These are phyloP conservation scores for Diplodia seriata DNA, from an alignment of 2,329 filamentous ascomycete genomes.

Conservation along the genomic window DNA sequence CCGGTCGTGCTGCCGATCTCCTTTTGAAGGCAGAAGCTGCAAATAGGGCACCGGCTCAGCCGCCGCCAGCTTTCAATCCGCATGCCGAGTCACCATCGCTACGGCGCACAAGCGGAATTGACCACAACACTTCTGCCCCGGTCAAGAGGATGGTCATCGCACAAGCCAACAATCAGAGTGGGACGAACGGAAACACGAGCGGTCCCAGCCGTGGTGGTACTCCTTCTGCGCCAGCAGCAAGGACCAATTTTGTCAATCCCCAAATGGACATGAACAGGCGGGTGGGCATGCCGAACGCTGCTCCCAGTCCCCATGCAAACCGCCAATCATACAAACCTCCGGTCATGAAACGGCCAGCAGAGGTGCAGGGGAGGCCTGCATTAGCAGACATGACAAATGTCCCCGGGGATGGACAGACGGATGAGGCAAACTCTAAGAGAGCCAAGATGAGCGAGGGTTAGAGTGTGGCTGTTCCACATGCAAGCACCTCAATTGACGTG, in stretches of 20 bases:
- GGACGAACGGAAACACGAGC: conserved; percentile 12
- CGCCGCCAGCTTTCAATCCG: conserved; percentile 54
- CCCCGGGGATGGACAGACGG: conserved; percentile 35
- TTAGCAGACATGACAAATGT: conserved; percentile 57
- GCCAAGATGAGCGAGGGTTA: conserved; percentile 35
- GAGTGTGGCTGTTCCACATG: not conserved
- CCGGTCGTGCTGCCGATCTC: conserved; percentile 53
- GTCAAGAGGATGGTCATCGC: conserved; percentile 49
- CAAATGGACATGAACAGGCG: conserved; percentile 54
- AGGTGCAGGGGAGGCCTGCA: conserved; percentile 39
- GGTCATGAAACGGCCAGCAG: conserved; percentile 38
- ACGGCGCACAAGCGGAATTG: conserved; percentile 84
- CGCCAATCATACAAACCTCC: conserved; percentile 56
- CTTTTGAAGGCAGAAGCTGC: conserved; percentile 45
- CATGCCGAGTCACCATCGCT: conserved; percentile 72
- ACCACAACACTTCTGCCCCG: conserved; percentile 79
- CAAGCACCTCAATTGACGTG: not conserved
- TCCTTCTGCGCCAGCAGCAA: not conserved
- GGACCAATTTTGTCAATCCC: conserved; percentile 57
- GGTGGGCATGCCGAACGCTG: conserved; percentile 57
- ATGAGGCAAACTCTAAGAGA: conserved; percentile 48
- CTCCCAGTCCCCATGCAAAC: conserved; percentile 54
- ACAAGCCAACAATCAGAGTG: not conserved
- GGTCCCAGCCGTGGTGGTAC: conserved; percentile 6
- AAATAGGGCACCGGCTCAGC: conserved; percentile 41